phyloP scores from a whole-genome alignment of 495 filamentous ascomycete genomes.

The Niebla homalea region DNA sequence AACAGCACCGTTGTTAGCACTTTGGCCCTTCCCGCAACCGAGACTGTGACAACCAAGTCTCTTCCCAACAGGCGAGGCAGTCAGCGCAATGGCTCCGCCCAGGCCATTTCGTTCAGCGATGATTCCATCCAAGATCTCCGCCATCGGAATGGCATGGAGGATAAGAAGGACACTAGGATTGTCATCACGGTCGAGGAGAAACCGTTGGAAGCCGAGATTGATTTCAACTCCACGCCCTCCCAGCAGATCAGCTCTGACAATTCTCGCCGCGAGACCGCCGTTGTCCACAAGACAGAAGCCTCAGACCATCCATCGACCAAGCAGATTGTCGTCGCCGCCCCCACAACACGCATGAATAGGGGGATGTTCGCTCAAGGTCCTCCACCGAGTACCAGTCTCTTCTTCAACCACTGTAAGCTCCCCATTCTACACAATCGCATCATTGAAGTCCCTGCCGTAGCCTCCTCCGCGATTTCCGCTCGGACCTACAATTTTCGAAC shows the following conservation, averaged over 20 bases:
- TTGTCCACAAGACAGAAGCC: conserved; percentile 3
- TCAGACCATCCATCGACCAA: conserved; percentile 11
- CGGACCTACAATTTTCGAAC: not conserved
- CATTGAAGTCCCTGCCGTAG: not conserved
- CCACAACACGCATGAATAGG: not conserved
- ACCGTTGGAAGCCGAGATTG: not conserved
- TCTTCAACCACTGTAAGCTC: conserved; percentile 30
- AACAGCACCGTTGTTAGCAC: not conserved
- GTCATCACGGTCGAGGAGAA: not conserved
- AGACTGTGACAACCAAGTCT: conserved; percentile 11
- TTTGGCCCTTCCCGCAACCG: not conserved
- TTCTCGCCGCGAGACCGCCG: not conserved
- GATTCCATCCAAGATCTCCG: not conserved
- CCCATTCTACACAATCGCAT: not conserved
- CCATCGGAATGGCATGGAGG: not conserved
- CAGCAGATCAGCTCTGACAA: not conserved
- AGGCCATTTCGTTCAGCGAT: not conserved
- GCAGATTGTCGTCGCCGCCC: conserved; percentile 23
- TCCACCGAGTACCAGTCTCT: conserved; percentile 17
- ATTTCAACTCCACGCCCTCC: not conserved
- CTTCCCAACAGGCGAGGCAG: conserved; percentile 1
- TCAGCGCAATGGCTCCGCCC: not conserved
- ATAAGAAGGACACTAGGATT: not conserved
- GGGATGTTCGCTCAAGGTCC: too few species aligned
- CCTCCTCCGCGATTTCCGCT: not conserved